Evolutionary conservation across 371 early-diverging fungal genomes (phyloP).

Genomic region (Parasitella parasitica): DNA sequence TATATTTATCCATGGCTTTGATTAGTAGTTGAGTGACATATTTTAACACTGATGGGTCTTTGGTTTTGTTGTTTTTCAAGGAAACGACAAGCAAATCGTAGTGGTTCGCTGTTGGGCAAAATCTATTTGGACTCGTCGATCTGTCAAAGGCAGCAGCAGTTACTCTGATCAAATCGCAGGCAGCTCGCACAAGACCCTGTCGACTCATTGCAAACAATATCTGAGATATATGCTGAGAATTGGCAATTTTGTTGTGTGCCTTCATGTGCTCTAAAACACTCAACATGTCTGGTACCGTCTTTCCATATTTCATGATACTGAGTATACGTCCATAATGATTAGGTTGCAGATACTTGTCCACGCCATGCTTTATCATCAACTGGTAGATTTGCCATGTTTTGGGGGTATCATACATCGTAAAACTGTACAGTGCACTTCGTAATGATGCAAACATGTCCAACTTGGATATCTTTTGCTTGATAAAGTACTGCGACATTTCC

Average conservation of each 20-base stretch:
- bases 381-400: conserved; percentile 41
- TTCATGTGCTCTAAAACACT: conserved; percentile 33
- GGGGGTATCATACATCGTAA: conserved; percentile 14
- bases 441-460: conserved; percentile 26
- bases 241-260: background rate
- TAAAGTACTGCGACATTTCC: background rate
- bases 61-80: conserved; percentile 3
- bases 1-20: conserved; percentile 20
- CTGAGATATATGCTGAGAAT: conserved; percentile 24
- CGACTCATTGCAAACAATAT: conserved; percentile 37
- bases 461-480: background rate
- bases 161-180: conserved; percentile 21
- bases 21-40: conserved; percentile 20
- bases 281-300: conserved; percentile 21
- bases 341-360: conserved; percentile 24
- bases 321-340: conserved; percentile 43
- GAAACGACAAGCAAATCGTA: conserved; percentile 39
- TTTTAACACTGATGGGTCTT: background rate
- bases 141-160: background rate
- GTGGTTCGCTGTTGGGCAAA: conserved; percentile 17
- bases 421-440: conserved; percentile 33
- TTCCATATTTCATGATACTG: conserved; percentile 34
- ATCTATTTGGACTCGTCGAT: background rate
- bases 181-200: conserved; percentile 23
- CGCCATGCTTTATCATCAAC: conserved; percentile 26